A percentile compares a stretch with the other conserved stretches of the same genome.
Conservation (phyloP, 2,329 filamentous ascomycete species). For the Colletotrichum tropicicola region DNA sequence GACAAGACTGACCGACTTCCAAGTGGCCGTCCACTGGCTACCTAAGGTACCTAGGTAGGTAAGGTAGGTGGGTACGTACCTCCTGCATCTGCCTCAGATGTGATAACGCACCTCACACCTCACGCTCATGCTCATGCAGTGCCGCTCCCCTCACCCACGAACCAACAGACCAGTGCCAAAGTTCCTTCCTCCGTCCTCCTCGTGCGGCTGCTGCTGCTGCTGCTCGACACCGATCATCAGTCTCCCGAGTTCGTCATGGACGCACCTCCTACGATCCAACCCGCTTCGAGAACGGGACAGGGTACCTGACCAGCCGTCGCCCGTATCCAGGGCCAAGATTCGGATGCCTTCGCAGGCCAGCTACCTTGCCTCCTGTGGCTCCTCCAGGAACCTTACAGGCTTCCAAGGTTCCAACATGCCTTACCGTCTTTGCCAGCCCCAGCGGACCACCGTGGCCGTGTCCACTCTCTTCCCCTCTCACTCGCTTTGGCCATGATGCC, state of each 20-base stretch:
- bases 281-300: neutral
- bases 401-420: neutral
- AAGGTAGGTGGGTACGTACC: too few species aligned
- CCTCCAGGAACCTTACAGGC: neutral
- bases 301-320: neutral
- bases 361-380: neutral
- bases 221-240: neutral
- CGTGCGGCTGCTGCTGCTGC: neutral
- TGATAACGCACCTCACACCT: slow-evolving; percentile 16
- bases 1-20: too few species aligned
- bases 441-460: neutral
- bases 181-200: neutral
- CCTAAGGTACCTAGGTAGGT: neutral
- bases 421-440: neutral
- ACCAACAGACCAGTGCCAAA: slow-evolving; percentile 9
- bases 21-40: too few species aligned
- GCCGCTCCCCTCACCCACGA: slow-evolving; percentile 12
- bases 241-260: neutral
- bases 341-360: too few species aligned
- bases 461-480: slow-evolving; percentile 2
- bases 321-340: too few species aligned
- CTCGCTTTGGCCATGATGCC: too few species aligned
- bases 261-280: neutral
- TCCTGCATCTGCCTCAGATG: slow-evolving; percentile 25
- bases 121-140: neutral